Percentiles rank a stretch among this genome's conserved stretches.
Evolutionary conservation across 441 rosid genomes (phyloP).

Genomic region (Adansonia gregorii): DNA sequence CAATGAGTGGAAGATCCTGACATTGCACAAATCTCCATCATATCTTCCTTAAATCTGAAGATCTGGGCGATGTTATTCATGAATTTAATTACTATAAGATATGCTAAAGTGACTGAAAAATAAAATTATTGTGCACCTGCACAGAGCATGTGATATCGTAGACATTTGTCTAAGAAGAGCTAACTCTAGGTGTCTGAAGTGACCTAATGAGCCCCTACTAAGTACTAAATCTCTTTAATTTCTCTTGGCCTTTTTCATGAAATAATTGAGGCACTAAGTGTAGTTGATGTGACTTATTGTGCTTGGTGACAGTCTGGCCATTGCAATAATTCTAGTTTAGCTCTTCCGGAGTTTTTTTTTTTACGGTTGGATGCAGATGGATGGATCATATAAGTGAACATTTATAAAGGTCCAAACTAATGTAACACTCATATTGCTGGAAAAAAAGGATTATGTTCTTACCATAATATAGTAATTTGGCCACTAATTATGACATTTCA

Average conservation of each 20-base stretch:
- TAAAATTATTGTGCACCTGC: not conserved
- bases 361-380: not conserved
- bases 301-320: constrained; percentile 6
- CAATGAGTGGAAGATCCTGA: not conserved
- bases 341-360: not conserved
- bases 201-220: not conserved
- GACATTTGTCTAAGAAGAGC: not conserved
- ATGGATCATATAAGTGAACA: not conserved
- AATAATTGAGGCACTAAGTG: not conserved
- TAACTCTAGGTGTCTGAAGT: not conserved
- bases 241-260: not conserved
- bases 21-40: not conserved
- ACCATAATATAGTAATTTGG: not conserved
- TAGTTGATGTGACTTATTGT: not conserved
- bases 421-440: not conserved
- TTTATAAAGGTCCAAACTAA: not conserved
- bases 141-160: not conserved
- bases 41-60: not conserved
- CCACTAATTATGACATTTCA: not conserved
- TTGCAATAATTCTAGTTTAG: not conserved
- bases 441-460: not conserved
- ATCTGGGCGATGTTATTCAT: not conserved
- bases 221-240: not conserved
- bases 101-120: not conserved
- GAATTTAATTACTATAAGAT: not conserved